These are phyloP conservation scores for Linderniella brevidens DNA, from an alignment of 257 asterid genomes.

Conservation along the genomic window DNA sequence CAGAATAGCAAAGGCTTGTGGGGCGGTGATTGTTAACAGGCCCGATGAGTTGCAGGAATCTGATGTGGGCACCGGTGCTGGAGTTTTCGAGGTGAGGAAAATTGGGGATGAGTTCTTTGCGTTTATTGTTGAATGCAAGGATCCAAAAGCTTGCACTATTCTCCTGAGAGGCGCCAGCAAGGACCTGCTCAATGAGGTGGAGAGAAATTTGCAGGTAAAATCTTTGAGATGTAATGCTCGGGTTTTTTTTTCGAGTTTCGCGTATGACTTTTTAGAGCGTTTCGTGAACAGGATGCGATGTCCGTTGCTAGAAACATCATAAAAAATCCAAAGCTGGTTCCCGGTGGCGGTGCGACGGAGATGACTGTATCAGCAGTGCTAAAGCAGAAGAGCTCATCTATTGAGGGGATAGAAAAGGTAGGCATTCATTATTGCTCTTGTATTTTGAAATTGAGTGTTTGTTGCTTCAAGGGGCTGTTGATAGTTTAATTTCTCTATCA, in stretches of 20 bases:
- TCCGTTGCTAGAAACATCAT: constrained; percentile 91
- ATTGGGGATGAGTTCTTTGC: constrained; percentile 90
- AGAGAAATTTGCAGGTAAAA: constrained; percentile 85
- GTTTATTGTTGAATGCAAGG: constrained; percentile 73
- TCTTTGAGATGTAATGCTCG: constrained; percentile 3
- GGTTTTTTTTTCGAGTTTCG: not conserved
- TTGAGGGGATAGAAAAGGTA: constrained; percentile 94
- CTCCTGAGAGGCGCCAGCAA: constrained; percentile 96
- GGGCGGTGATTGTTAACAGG: constrained; percentile 87
- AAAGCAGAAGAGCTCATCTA: constrained; percentile 78
- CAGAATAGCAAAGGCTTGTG: constrained; percentile 94
- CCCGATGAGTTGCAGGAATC: constrained; percentile 97
- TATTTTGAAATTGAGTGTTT: not conserved
- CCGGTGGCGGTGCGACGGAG: constrained; percentile 98
- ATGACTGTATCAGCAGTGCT: constrained; percentile 80
- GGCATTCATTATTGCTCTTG: not conserved
- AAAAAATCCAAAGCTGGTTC: constrained; percentile 87
- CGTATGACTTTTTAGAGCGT: constrained; percentile 9
- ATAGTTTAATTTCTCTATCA: too few relatives aligned
- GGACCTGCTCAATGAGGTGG: constrained; percentile 93
- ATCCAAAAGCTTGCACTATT: constrained; percentile 90
- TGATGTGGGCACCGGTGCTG: constrained; percentile 92
- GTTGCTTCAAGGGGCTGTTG: too few relatives aligned
- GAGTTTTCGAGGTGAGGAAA: constrained; percentile 83
- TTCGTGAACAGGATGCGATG: constrained; percentile 67